Base-by-base conservation (phyloP, 2,329 filamentous ascomycete genomes). In the Herpotrichia juniperi region DNA sequence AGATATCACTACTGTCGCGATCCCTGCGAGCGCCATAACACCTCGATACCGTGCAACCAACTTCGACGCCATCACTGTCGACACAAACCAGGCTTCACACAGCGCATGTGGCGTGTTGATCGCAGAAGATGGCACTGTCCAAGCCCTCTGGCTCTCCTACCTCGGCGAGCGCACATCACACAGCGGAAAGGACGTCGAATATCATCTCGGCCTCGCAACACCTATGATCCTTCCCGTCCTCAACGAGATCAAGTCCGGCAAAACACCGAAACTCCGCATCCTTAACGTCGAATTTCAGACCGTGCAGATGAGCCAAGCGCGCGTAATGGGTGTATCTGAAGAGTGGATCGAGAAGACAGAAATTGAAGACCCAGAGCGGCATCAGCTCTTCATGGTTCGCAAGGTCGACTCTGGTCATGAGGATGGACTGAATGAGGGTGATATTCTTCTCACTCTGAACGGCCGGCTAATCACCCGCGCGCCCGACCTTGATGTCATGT, bases 361-460 rank as follows among this genome's bases (percentile, higher is more conserved):
- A 47, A 81, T 87, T 59, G 91, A 91, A 56, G 97, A 99, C 73
- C 89, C 91, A 32, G 88, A 94, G 45, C 90, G 92, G 51, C 94
- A 99, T 70, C 94, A 99, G 76, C 84, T 99, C 31, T 99, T 99
- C 79, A 97, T 99, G 90, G 91, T 99, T 25, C 89, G 91, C 65
- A 99, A 99, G 78, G 88, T 96, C 54, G 80, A 88, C 63, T 87
- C 85, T 40, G 84, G 84, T 19, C 83, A 72, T 64, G 75, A 76
- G n/a, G 80, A 82, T 43, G 84, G 87, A 14, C 82, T 99, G 14
- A 81, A 90, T 25, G 96, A 99, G 77, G 92, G 93, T 45, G 94
- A 99, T 69, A 88, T 99, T 46, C 87, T 99, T 51, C 83, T 99
- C 53, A 96, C 91, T 0, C 79, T 99, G 42, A 97, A 97, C 72